Conservation (phyloP, 257 asterid genomes). For the Henckelia pumila region DNA sequence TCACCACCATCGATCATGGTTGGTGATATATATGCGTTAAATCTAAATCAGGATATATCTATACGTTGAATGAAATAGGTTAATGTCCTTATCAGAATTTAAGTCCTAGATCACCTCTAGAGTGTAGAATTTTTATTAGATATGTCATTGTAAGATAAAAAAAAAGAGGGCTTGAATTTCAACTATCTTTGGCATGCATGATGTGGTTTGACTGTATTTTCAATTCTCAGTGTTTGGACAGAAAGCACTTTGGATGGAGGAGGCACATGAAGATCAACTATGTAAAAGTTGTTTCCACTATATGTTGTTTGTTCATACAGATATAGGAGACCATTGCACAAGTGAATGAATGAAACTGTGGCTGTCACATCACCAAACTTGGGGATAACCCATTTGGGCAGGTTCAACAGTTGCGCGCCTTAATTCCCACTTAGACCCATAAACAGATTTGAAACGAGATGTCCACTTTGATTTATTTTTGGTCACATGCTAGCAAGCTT, state of each 20-base stretch:
- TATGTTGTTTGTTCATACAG: neutral
- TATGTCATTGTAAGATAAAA: neutral
- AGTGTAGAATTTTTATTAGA: too few species aligned
- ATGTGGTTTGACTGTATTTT: conserved; percentile 1
- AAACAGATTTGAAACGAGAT: too few species aligned
- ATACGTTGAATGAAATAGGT: too few species aligned
- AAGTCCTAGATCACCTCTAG: neutral
- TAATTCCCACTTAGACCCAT: neutral
- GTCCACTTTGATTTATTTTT: too few species aligned
- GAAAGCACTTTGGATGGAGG: conserved; percentile 25
- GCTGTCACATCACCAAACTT: neutral
- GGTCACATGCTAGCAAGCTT: too few species aligned
- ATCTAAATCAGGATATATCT: too few species aligned
- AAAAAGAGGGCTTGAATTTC: neutral
- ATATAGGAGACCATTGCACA: neutral
- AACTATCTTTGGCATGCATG: neutral
- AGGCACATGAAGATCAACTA: neutral
- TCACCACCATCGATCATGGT: neutral
- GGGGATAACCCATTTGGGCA: neutral
- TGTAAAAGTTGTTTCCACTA: conserved; percentile 16
- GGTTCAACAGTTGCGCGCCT: neutral
- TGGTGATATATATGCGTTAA: too few species aligned
- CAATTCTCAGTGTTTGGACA: conserved; percentile 8
- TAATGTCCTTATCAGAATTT: too few species aligned
- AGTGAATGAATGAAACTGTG: neutral